Conservation (phyloP, 805 yeast species). For the Ogataea angusta region DNA sequence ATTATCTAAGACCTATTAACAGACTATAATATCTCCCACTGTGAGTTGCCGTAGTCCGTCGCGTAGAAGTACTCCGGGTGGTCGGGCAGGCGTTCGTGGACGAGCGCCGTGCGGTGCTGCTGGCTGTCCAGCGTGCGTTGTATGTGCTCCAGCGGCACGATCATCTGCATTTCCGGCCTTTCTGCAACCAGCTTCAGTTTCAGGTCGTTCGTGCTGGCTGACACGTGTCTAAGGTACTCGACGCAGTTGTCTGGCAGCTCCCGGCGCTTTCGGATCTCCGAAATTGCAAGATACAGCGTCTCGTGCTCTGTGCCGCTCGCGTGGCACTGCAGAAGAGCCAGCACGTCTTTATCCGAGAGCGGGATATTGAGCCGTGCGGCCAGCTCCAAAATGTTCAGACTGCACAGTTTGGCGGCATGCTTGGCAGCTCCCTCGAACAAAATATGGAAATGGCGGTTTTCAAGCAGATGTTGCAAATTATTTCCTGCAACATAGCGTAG, state of each 20-base stretch:
- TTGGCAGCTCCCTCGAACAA: constrained; percentile 18
- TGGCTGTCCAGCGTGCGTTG: too few species aligned
- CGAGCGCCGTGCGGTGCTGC: too few species aligned
- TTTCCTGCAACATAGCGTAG: constrained; percentile 10
- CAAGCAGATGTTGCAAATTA: constrained; percentile 5
- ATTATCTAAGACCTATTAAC: constrained; percentile 3
- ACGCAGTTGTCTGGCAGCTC: too few species aligned
- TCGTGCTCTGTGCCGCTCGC: constrained; percentile 26
- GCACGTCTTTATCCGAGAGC: constrained; percentile 16
- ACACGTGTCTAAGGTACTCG: too few species aligned
- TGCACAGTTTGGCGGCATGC: constrained; percentile 20
- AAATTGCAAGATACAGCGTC: constrained; percentile 20
- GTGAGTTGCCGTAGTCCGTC: background rate
- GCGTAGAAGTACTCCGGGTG: constrained; percentile 4
- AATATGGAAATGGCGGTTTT: constrained; percentile 14
- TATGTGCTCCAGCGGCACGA: too few species aligned
- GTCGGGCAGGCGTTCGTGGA: background rate
- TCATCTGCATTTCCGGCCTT: too few species aligned
- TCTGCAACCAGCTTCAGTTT: too few species aligned
- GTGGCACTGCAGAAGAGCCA: constrained; percentile 20
- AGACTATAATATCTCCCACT: background rate
- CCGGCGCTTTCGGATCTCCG: background rate
- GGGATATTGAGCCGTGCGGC: constrained; percentile 8
- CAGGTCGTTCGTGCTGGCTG: too few species aligned
- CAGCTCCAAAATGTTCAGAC: constrained; percentile 12